Base-by-base conservation (phyloP, 2,329 filamentous ascomycete genomes). In the Cytospora mali region DNA sequence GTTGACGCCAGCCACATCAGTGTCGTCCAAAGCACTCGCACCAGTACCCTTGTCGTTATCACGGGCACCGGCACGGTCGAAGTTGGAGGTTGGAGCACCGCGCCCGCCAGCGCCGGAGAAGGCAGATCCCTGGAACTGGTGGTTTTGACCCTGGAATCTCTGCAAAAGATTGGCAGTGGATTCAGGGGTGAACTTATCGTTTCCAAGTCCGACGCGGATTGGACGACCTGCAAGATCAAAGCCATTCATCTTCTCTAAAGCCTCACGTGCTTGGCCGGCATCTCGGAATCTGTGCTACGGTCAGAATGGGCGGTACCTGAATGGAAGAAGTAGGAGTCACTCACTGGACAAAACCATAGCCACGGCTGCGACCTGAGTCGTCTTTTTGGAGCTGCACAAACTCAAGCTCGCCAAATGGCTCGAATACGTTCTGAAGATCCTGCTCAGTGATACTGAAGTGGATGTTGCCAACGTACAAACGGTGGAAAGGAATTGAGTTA, bases 151-250 rank as follows among this genome's bases (percentile, higher is more conserved):
- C 76, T 92, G 90, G 82, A 96, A 96, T 79, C 92, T 92, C 81
- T 96, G 92, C 74, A 96, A 82, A 75, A 96, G 86, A 79, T 92
- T 93, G 76, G 92, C 90, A 78, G 92, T 97, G 78, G 93, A 95
- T 81, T 98, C 95, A 73, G 93, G 91, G 79, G 93, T 98, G 80
- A 98, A 98, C 87, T 98, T 98, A 91, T 99, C 95, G 82, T 97
- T 99, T 79, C 95, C 95, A 81, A 99, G 92, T 78, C 95, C 95
- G 77, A 99, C 96, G 75, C 95, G 93, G 76, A 99, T 98, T 68
- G 93, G 93, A 75, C 95, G 93, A 78, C 93, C 93, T 72, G 95
- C 95, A 70, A 99, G 88, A 79, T 98, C 95, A 80, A 98, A 99
- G 68, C 94, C 93, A 79, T 99, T 99, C 94, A 99, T 97, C 80